Conservation (phyloP, 805 yeast genomes). For the Huiozyma sinensis region DNA sequence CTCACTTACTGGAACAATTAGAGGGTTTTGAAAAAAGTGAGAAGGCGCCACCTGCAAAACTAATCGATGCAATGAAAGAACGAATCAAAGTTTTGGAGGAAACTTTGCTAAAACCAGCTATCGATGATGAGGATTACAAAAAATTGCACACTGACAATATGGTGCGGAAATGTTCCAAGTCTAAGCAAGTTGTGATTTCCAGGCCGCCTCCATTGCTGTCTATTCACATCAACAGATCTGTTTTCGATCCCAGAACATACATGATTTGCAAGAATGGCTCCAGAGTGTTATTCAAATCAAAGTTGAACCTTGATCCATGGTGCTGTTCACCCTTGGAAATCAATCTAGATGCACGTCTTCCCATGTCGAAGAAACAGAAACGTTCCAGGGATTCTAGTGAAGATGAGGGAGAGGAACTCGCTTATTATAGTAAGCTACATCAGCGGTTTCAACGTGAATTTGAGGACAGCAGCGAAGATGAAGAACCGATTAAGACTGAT, state of each 20-base stretch:
- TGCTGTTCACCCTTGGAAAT: constrained; percentile 60
- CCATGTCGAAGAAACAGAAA: constrained; percentile 56
- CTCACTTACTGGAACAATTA: constrained; percentile 35
- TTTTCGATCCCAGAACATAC: constrained; percentile 79
- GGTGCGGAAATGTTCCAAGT: constrained; percentile 65
- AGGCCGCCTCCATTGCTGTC: constrained; percentile 77
- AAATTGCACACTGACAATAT: constrained; percentile 63
- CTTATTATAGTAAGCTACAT: constrained; percentile 24
- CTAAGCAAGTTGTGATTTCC: constrained; percentile 70
- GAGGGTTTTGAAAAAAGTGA: constrained; percentile 17
- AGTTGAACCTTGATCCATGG: constrained; percentile 56
- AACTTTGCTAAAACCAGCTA: constrained; percentile 55
- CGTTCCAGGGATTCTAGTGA: constrained; percentile 19
- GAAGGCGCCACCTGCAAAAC: constrained; percentile 18
- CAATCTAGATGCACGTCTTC: constrained; percentile 68
- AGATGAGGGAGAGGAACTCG: constrained; percentile 26
- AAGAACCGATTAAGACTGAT: constrained; percentile 5
- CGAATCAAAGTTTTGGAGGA: constrained; percentile 40
- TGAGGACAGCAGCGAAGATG: constrained; percentile 26
- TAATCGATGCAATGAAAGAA: constrained; percentile 28
- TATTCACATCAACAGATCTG: constrained; percentile 86
- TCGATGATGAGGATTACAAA: constrained; percentile 71
- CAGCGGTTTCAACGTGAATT: constrained; percentile 25
- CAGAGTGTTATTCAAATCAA: constrained; percentile 63
- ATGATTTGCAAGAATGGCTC: constrained; percentile 77